Evolutionary conservation across 352 stramenopile species (phyloP), one percentile per base, ranked within the genome.

Genomic region (Stephanocyclus meneghinianus): DNA sequence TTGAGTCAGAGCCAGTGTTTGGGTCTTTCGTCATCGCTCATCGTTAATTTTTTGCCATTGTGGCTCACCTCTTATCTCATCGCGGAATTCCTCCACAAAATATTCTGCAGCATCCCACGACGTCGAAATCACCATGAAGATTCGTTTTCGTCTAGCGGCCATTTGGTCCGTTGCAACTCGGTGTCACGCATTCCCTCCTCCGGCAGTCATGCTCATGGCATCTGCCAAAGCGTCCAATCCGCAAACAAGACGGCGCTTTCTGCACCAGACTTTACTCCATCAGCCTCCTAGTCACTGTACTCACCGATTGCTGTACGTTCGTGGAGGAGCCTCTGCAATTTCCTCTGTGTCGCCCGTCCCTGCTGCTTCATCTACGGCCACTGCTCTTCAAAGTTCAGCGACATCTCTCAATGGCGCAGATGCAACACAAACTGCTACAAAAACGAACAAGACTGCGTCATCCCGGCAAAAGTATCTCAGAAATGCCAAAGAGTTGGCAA

Each of bases 401-500:
- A 32, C 57, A 35, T 5, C 57, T 53, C 5, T 32, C 11, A 32
- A n/a, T 50, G 3, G 21, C n/a, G 8, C 18, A 51, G 15, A 30
- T 53, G 35, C 57, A 32, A 35, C n/a, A 35, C 29, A 60, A 32
- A 29, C 51, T 10, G 4, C 35, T 16, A 30, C 29, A 66, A 3
- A 8, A 47, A n/a, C 26, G 6, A 48, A 37, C 2, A 10, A 1
- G n/a, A 37, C 5, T 37, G 37, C 5, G 11, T 18, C 16, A 48
- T 53, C 48, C 1, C 21, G 40, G 11, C 59, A 37, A 10, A 62
- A 50, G n/a, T 71, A 83, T 30, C 69, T 66, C 63, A 75, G 87
- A 61, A 91, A 91, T 30, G 70, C 76, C 30, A 74, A 72, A 50
- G 89, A 85, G 10, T 67, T 92, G 9, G 65, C 47, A 7, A 71